Base-by-base conservation (phyloP, 2,329 filamentous ascomycete genomes). In the Colletotrichum aenigma region DNA sequence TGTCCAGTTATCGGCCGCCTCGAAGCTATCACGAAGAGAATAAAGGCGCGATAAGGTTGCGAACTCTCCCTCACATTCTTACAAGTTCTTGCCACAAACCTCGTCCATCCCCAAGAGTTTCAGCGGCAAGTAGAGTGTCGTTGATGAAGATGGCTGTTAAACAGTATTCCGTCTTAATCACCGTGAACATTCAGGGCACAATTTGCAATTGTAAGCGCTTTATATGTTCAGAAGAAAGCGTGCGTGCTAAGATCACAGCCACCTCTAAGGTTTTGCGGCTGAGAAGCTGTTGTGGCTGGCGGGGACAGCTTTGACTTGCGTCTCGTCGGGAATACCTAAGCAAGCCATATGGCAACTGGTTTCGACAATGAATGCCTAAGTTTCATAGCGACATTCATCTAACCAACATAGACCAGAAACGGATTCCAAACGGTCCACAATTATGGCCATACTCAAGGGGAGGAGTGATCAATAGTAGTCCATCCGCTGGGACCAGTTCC, bases 151-250 rank as follows among this genome's bases (percentile, higher is more conserved):
- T n/a, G 0, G 43, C 12, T 0, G 38, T 48, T 24, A 38, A 30
- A 38, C 3, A 34, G 62, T 66, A 66, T 52, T 66, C 38, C 16
- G 4, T 38, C 1, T 28, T 12, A 26, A 4, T 18, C 18, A 6
- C 15, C 9, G 18, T 52, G 6, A 66, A 28, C 16, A 28, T 52
- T 7, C 43, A 48, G 18, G 1, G 18, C 43, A 0, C 3, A 13
- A 21, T 48, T 48, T 7, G 0, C 0, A 48, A 48, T 0, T 48
- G 18, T 12, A 21, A 48, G 18, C 43, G 43, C 2, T 48, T 48
- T 0, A 43, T 43, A n/a, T 43, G 1, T 7, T 1, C 1, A 48
- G 9, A 48, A 0, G 18, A 0, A 21, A 7, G 18, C 43, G 43
- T 21, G 43, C 10, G 18, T 48, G 43, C 43, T 0, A 48, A 48